Conservation (phyloP, 306 rosid species). For the Cyamopsis tetragonoloba region DNA sequence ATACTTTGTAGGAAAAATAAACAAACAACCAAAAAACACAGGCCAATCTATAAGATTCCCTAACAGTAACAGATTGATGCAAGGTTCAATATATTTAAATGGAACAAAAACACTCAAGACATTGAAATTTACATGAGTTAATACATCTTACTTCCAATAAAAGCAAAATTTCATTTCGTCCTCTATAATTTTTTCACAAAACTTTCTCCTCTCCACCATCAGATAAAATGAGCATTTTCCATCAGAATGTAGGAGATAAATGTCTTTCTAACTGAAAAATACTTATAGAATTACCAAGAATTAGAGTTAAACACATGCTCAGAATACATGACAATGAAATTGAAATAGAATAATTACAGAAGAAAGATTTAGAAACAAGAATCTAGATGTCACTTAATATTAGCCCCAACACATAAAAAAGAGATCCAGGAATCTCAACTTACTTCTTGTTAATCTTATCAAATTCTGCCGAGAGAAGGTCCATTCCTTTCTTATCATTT, state of each 20-base stretch:
- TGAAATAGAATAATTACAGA: conserved; percentile 7
- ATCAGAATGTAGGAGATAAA: not conserved
- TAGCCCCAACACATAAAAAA: not conserved
- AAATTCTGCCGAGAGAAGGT: conserved; percentile 77
- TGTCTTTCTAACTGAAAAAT: not conserved
- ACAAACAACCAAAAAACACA: not conserved
- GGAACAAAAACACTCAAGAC: not conserved
- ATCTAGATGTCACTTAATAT: conserved; percentile 8
- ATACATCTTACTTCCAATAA: not conserved
- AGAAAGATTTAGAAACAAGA: not conserved
- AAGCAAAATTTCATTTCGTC: not conserved
- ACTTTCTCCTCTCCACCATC: not conserved
- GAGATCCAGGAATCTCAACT: conserved; percentile 13
- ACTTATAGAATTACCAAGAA: not conserved
- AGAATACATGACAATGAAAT: not conserved
- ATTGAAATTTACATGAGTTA: not conserved
- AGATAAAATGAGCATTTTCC: not conserved
- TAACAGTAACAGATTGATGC: not conserved
- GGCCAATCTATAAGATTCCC: conserved; percentile 1
- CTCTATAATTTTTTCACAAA: not conserved
- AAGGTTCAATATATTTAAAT: not conserved
- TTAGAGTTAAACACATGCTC: not conserved
- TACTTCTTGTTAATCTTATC: conserved; percentile 82
- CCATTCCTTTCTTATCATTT: conserved; percentile 87
- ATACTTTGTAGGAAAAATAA: no score